Evolutionary conservation across 2,329 filamentous ascomycete species (phyloP), one percentile per base, ranked within the genome.

Genomic region (Pyrenophora seminiperda): DNA sequence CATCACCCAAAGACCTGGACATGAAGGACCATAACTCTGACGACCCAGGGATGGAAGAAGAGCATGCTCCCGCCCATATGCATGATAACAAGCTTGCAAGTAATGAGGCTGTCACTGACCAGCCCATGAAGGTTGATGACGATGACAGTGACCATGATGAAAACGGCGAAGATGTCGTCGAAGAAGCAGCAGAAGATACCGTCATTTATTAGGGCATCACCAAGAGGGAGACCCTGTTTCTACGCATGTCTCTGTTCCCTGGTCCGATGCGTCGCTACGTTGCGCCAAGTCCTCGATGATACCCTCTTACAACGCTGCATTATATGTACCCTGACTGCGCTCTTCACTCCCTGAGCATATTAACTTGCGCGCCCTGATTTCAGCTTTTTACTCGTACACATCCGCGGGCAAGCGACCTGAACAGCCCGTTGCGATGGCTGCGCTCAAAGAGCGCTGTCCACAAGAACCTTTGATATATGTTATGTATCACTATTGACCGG

Each of bases 171-270:
- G 86, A 93, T 48, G 81, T 95, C 59, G 85, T 94, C 45, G 89
- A 91, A 72, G 56, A 65, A 44, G 89, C 88, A 46, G 90, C 91
- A 53, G 91, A 97, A 76, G 91, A 96, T 66, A 91, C 88, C 62
- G 90, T 96, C 44, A 93, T 96, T 52, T 96, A 96, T 77, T 96
- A 77, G 82, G 54, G 29, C n/a, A 33, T 33, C 44, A 19, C 32
- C 39, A 44, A 45, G 46, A 42, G 30, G 24, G 24, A 5, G n/a
- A 14, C 47, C 34, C 32, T 37, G 34, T 24, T 38, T 33, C 30
- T 45, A 20, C 29, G 31, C 20, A 38, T 34, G n/a, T 15, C 19
- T 32, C 14, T 30, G 15, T n/a, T 42, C n/a, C 13, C 32, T 32
- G 43, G 40, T 13, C 43, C 41, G 43, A 36, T 30, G 27, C 10